These are phyloP conservation scores for Mortierella sp. DNA, from an alignment of 371 early-diverging fungal species.

Conservation along the genomic window DNA sequence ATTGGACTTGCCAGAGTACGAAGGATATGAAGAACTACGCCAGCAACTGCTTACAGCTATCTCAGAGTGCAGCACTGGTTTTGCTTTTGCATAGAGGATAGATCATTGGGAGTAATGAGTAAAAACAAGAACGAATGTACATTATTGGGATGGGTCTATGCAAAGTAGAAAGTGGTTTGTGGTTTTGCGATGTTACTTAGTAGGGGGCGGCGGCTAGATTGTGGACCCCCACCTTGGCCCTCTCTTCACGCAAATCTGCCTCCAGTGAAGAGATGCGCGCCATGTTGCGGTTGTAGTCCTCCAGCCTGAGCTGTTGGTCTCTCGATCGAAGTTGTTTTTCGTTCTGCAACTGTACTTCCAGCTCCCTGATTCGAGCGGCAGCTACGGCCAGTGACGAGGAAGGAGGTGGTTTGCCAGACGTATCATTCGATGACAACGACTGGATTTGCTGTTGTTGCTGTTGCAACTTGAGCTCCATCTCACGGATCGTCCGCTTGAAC, in stretches of 20 bases:
- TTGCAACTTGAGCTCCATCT: constrained; percentile 27
- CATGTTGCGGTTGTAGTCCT: constrained; percentile 48
- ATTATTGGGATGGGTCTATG: too few relatives aligned
- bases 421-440: neutral
- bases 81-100: constrained; percentile 74
- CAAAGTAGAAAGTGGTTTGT: too few relatives aligned
- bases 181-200: too few relatives aligned
- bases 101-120: too few relatives aligned
- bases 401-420: neutral
- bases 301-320: constrained; percentile 55
- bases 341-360: constrained; percentile 44
- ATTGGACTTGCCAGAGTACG: constrained; percentile 96
- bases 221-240: constrained; percentile 52
- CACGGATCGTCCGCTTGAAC: constrained; percentile 39
- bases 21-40: constrained; percentile 93
- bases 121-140: too few relatives aligned
- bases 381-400: constrained; percentile 13
- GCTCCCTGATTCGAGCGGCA: constrained; percentile 30
- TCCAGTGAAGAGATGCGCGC: constrained; percentile 58
- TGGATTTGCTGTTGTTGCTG: neutral
- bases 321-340: too few relatives aligned
- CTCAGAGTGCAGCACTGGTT: constrained; percentile 95
- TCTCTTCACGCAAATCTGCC: constrained; percentile 59
- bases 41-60: constrained; percentile 90
- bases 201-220: constrained; percentile 44